These are phyloP conservation scores for Hysterium pulicare DNA, from an alignment of 2,329 filamentous ascomycete genomes.

Conservation along the genomic window DNA sequence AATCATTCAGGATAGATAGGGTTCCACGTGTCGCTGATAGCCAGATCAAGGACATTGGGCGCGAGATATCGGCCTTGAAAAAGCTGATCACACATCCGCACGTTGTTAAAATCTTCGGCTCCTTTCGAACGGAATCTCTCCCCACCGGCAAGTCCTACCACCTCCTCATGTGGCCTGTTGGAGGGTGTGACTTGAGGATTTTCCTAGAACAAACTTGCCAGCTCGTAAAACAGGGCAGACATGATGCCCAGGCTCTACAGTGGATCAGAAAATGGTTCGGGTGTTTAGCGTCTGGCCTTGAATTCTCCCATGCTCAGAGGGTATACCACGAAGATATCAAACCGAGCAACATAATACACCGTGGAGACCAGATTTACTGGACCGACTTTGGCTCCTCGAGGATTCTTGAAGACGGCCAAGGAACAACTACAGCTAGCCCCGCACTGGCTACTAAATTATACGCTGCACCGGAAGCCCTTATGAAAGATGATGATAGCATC, in stretches of 20 bases:
- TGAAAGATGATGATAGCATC: background rate
- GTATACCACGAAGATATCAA: slow-evolving; percentile 13
- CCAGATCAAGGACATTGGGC: no score
- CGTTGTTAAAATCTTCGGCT: background rate
- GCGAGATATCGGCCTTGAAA: no score
- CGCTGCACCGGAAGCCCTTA: slow-evolving; percentile 11
- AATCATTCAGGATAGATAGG: no score
- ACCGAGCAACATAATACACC: slow-evolving; percentile 10
- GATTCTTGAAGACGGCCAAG: slow-evolving; percentile 7
- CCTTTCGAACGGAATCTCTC: background rate
- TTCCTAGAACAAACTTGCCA: background rate
- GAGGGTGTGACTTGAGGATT: background rate
- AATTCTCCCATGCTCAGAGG: slow-evolving; percentile 8
- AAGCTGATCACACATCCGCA: background rate
- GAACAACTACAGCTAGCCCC: slow-evolving; percentile 9
- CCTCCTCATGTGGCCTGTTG: background rate
- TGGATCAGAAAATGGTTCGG: slow-evolving; percentile 9
- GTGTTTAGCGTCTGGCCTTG: slow-evolving; percentile 10
- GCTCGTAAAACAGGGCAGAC: background rate
- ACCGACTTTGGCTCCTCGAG: slow-evolving; percentile 13
- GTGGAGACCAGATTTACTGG: slow-evolving; percentile 5
- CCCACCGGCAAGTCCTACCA: background rate
- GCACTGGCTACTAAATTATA: slow-evolving; percentile 7
- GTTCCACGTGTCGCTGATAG: no score
- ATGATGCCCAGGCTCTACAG: background rate